Base-by-base conservation (phyloP, 495 filamentous ascomycete species). In the Cryomyces minteri region DNA sequence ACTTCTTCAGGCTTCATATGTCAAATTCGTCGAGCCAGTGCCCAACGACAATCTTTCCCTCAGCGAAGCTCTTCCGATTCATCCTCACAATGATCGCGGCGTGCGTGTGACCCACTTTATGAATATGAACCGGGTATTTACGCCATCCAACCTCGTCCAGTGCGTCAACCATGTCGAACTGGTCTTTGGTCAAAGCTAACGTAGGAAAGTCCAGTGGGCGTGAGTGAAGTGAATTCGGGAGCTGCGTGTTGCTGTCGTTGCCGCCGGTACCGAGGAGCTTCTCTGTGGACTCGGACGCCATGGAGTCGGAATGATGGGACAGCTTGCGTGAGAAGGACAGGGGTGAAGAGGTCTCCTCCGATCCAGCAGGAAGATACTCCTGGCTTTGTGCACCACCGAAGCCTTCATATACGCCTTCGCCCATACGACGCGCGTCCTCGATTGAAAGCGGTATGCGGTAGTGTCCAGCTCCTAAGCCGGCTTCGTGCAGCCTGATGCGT, bases 101-200 rank as follows among this genome's bases (percentile, higher is more conserved):
- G 58, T 98, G 90, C 40, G 69, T 81, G 55, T 94, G 87, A 31
- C 67, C 58, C 38, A 72, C 71, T 3, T 86, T 78, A 41, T 92
- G 84, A 37, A 98, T 95, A 62, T 82, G 77, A 4, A 94, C 83
- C 0, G 76, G 78, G 61, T 82, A 88, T 61, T 90, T 95, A 14
- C 70, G 71, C 63, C 80, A 87, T 7, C 79, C 78, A 0, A 93
- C 66, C 7, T 64, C 57, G 54, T 95, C 80, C 49, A 98, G 62
- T 11, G 76, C 74, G 12, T 80, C 63, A 41, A 94, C 79, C 65
- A 94, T 94, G 18, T 66, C 64, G 58, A 92, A 88, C 59, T 98
- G 90, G 28, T 75, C 75, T 4, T 73, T 67, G 1, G 83, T 76
- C 39, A 98, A 62, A 31, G 85, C 84, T 41, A 95, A 67, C 1